Evolutionary conservation across 192 early-diverging fungal genomes (phyloP), one percentile per base, ranked within the genome.

Genomic region (Pilaira anomala): DNA sequence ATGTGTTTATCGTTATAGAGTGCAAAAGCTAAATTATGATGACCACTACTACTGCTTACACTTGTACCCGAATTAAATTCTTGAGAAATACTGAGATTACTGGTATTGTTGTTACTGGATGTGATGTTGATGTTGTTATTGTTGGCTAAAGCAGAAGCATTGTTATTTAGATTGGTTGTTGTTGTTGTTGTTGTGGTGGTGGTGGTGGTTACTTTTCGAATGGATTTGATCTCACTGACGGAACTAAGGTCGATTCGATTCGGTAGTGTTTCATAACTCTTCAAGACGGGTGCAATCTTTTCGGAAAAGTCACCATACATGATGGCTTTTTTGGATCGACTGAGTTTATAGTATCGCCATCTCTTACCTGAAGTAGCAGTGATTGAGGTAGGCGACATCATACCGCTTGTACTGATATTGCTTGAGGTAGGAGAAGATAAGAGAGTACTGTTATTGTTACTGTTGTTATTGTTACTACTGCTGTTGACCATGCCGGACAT

Each of bases 261-360:
- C 0, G 64, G 63, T 8, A 90, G 64, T 18, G 76, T 67, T 25
- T 83, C 78, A 18, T 67, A 67, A 21, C 41, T 63, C 30, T 45
- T 67, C 44, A 73, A 67, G 13, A 67, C 68, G 5, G 73, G 46
- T 14, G 64, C 66, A 8, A 65, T 26, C 48, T 75, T 72, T 12
- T 82, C 80, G 3, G 60, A 22, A 65, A 87, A 91, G 28, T 91
- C 89, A 18, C 78, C 87, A 68, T 85, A 89, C 56, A 89, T 84
- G 6, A 91, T 44, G 41, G 69, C 67, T 40, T 87, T 84, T 9
- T 71, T 70, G 50, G 85, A 84, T 6, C 78, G 73, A 55, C 80
- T 80, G 0, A 91, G 60, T 50, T 79, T 75, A 72, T 84, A 90
- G 61, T 80, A 91, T 51, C 88, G 60, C 71, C 75, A 65, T 76